Percentiles rank a stretch among this genome's conserved stretches.
phyloP scores from a whole-genome alignment of 768 basidiomycete species.

The Termitomyces bulborhizus region DNA sequence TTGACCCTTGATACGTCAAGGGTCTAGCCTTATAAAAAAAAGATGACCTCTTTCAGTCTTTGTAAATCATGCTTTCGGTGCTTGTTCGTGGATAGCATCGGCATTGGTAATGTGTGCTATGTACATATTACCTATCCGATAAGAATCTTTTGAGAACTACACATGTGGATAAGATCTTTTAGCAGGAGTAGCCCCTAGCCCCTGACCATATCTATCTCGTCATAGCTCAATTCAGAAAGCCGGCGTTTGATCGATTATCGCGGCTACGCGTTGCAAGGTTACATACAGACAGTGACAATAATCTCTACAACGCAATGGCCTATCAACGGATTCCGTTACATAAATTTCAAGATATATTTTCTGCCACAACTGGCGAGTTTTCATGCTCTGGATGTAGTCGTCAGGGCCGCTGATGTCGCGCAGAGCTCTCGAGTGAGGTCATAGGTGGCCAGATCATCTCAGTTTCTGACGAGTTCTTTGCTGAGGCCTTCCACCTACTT shows the following conservation, averaged over 20 bases:
- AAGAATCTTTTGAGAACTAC: no score
- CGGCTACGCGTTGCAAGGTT: background rate
- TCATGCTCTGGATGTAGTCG: background rate
- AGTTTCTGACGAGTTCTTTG: constrained; percentile 96
- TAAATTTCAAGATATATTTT: constrained; percentile 41
- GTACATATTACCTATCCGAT: no score
- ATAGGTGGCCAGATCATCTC: constrained; percentile 71
- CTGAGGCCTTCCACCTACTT: constrained; percentile 76
- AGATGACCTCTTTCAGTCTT: no score
- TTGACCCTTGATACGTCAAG: background rate
- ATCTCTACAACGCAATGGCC: constrained; percentile 28
- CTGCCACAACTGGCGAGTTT: constrained; percentile 40
- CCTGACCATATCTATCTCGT: background rate
- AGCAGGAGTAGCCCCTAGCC: background rate
- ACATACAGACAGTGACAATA: no score
- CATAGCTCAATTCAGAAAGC: background rate
- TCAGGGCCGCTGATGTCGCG: background rate
- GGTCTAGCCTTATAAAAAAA: no score
- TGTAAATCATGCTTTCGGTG: background rate
- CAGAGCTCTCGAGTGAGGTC: constrained; percentile 86
- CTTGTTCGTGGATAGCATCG: background rate
- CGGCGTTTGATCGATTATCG: background rate
- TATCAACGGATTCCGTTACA: constrained; percentile 38
- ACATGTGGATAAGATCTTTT: no score
- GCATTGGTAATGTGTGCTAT: no score